Conservation (phyloP, 1,284 basidiomycete genomes). For the Sanguinoderma infundibulare region DNA sequence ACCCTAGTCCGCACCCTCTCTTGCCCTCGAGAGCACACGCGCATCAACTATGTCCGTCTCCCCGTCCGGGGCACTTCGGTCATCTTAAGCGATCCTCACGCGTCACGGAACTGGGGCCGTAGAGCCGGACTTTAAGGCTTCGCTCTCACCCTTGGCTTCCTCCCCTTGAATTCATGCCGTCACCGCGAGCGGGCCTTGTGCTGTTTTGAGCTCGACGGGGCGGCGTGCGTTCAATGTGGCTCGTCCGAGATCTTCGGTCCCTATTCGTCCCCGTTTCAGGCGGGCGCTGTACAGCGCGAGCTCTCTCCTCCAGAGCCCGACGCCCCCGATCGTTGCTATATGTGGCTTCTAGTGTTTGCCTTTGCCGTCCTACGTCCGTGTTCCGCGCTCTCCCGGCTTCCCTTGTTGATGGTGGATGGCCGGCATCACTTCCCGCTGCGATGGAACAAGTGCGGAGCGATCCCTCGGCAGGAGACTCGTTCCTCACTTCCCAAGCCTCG, state of each 20-base stretch:
- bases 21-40: not conserved
- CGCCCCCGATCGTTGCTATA: not conserved
- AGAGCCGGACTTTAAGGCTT: not conserved
- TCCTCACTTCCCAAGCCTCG: not conserved
- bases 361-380: constrained; percentile 1
- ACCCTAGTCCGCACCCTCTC: not conserved
- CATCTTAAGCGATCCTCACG: constrained; percentile 3
- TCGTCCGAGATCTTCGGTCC: constrained; percentile 2
- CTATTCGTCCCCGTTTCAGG: not conserved
- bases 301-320: not conserved
- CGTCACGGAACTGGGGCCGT: constrained; percentile 1
- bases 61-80: not conserved
- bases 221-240: not conserved
- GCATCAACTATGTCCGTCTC: not conserved
- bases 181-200: not conserved
- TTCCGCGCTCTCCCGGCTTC: not conserved
- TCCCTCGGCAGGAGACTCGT: not conserved
- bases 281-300: not conserved
- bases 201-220: not conserved
- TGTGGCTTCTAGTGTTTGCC: not conserved
- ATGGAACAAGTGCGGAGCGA: not conserved
- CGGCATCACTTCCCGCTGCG: not conserved
- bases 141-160: not conserved
- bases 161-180: constrained; percentile 1
- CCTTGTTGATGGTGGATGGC: not conserved